Evolutionary conservation across 257 asterid species (phyloP).

Genomic region (Haberlea rhodopensis): DNA sequence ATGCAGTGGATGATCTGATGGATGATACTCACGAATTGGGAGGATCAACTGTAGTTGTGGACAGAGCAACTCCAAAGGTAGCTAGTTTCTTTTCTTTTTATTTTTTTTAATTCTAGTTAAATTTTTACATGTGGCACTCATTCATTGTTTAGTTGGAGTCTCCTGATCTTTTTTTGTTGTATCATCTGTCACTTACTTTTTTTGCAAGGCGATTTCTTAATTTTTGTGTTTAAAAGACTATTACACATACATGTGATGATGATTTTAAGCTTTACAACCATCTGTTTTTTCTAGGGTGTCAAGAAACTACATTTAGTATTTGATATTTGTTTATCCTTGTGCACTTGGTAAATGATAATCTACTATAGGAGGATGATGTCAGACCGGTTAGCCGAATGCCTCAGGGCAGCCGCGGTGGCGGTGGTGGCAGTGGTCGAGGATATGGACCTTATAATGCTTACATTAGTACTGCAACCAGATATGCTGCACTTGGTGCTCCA

Average conservation of each 20-base stretch:
- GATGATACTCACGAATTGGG: slow-evolving; percentile 85
- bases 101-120: not conserved
- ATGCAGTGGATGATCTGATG: slow-evolving; percentile 97
- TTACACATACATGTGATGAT: too few species aligned
- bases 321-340: not conserved
- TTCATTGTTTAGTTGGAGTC: slow-evolving; percentile 17
- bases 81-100: not conserved
- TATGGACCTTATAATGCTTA: slow-evolving; percentile 98
- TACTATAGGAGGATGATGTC: slow-evolving; percentile 72
- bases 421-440: slow-evolving; percentile 36
- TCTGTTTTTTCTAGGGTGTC: not conserved
- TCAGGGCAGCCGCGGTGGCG: slow-evolving; percentile 32
- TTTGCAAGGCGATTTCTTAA: not conserved
- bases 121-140: not conserved
- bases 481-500: slow-evolving; percentile 97
- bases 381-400: slow-evolving; percentile 71
- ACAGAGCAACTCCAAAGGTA: slow-evolving; percentile 98
- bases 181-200: not conserved
- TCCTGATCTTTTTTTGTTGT: not conserved
- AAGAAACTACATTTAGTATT: not conserved
- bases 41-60: slow-evolving; percentile 90
- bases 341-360: not conserved
- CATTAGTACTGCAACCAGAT: slow-evolving; percentile 90
- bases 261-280: too few species aligned
- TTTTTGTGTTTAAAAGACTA: too few species aligned